phyloP scores from a whole-genome alignment of 495 filamentous ascomycete species.

The Evernia prunastri region DNA sequence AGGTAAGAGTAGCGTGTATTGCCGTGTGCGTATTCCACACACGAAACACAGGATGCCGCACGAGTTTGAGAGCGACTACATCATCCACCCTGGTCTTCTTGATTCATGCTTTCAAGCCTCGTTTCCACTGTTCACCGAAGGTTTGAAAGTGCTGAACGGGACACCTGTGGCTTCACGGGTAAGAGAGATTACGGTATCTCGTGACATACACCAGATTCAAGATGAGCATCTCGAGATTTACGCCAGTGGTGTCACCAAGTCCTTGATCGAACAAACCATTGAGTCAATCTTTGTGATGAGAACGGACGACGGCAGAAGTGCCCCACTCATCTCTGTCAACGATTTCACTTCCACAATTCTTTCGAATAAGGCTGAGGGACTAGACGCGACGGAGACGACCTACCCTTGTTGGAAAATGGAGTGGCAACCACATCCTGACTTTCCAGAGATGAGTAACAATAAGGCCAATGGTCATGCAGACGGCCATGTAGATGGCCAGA shows the following conservation, averaged over 20 bases:
- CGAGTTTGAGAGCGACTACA: neutral
- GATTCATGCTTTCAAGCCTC: neutral
- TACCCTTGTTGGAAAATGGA: neutral
- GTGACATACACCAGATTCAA: neutral
- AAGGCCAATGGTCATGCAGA: neutral
- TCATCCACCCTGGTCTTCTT: neutral
- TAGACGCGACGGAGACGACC: neutral
- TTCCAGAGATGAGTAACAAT: neutral
- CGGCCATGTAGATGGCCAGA: neutral
- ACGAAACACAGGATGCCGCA: neutral
- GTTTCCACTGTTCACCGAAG: neutral
- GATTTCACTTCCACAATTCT: neutral
- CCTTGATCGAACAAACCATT: neutral
- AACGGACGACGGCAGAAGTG: neutral
- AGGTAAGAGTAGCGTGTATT: neutral
- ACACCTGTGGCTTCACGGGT: neutral
- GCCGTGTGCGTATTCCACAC: neutral
- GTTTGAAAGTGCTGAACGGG: neutral
- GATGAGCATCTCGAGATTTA: neutral
- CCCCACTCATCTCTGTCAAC: neutral
- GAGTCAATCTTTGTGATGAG: neutral
- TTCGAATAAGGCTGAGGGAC: neutral
- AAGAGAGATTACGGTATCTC: neutral
- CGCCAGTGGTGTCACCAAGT: neutral
- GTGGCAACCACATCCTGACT: neutral